phyloP scores from a whole-genome alignment of 2,329 filamentous ascomycete species.

The Aspergillus pseudonomiae region DNA sequence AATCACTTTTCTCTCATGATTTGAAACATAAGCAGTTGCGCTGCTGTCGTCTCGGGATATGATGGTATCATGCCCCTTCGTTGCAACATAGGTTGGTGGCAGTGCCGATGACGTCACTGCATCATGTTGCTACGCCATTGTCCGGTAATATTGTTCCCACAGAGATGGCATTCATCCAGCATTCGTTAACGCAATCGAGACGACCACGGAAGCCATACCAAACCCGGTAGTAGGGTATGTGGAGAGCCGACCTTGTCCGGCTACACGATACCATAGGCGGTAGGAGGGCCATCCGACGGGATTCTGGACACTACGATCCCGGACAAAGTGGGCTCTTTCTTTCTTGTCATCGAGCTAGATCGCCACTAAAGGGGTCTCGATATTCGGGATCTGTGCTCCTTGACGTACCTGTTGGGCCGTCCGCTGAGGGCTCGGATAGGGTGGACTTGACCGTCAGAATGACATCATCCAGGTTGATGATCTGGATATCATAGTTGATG shows the following conservation, averaged over 20 bases:
- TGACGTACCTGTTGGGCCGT: constrained; percentile 4
- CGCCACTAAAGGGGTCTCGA: background rate
- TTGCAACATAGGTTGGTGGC: background rate
- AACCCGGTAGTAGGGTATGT: background rate
- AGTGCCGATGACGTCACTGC: background rate
- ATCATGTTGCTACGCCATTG: background rate
- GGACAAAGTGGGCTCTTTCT: constrained; percentile 2
- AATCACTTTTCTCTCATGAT: background rate
- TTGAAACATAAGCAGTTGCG: background rate
- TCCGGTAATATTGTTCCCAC: background rate
- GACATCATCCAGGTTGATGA: constrained; percentile 32
- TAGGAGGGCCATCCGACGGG: background rate
- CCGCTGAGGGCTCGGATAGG: background rate
- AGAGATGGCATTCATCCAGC: background rate
- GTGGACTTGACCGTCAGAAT: constrained; percentile 31
- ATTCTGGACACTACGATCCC: background rate
- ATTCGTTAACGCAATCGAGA: background rate
- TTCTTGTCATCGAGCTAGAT: constrained; percentile 2
- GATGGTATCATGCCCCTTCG: background rate
- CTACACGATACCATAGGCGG: background rate
- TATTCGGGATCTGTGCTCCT: background rate
- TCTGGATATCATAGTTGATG: background rate
- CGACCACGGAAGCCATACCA: background rate
- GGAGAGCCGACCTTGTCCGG: background rate
- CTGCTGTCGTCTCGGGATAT: background rate